Evolutionary conservation across 2,329 filamentous ascomycete genomes (phyloP), one percentile per base, ranked within the genome.

Genomic region (Talaromyces piceae): DNA sequence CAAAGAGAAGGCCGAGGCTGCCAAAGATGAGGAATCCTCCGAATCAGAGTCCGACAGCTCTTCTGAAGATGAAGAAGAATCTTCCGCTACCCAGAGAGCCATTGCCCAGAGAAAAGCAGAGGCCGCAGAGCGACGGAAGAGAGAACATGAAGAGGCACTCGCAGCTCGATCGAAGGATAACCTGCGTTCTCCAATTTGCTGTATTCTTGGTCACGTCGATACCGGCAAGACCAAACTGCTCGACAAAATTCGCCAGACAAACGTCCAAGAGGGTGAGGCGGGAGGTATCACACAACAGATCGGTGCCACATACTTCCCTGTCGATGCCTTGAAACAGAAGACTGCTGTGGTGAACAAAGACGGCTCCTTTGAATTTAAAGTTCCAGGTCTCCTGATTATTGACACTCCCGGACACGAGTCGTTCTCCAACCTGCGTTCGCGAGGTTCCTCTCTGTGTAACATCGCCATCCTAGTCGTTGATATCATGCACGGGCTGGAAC

Each of bases 211-310:
- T 64, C 93, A 98, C 82, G 93, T 98, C 81, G 93, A 98, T 84
- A 98, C 94, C 43, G 93, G 93, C 70, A 98, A 98, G 77, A 98
- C 93, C n/a, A 98, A 97, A 76, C 78, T 98, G 57, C 80, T 98
- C 53, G 93, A 98, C 78, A 98, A 98, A 77, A 88, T 98, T 65
- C 87, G 93, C 64, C 90, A 96, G 72, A 97, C 93, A 52, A 97
- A 98, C 67, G 93, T 98, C 30, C 94, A 98, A 67, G 93, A 97
- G 73, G 93, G 93, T 64, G 93, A 98, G 81, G 94, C 93, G 37
- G 94, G 93, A 78, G 93, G 93, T 84, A 98, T 98, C 65, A 98
- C 93, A 6, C 93, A 98, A 74, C 93, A 98, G 73, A 98, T 98
- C 66, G 93, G 93, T 84, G 93, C 93, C 47, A 98, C 93, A 2